Percentiles rank a stretch among this genome's conserved stretches.
Conservation (phyloP, 257 asterid genomes). For the Asclepias syriaca region DNA sequence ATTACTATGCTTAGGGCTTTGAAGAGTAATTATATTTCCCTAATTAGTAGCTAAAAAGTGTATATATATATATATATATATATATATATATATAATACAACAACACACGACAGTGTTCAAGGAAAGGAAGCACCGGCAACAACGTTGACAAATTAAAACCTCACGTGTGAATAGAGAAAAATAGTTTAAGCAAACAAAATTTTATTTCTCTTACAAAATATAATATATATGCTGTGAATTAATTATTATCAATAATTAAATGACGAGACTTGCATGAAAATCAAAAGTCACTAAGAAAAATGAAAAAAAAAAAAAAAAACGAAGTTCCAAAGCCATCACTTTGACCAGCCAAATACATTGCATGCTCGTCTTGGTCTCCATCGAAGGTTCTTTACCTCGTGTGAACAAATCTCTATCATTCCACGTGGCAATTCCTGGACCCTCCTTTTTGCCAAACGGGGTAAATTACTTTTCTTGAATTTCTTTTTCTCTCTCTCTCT, state of each 20-base stretch:
- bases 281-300: not conserved
- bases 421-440: constrained; percentile 24
- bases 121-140: not conserved
- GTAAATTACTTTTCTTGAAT: not conserved
- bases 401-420: constrained; percentile 23
- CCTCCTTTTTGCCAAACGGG: constrained; percentile 17
- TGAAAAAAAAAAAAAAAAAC: too few relatives aligned
- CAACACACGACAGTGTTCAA: too few relatives aligned
- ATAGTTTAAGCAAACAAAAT: not conserved
- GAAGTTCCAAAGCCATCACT: constrained; percentile 24
- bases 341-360: constrained; percentile 30
- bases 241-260: not conserved
- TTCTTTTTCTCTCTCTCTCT: not conserved
- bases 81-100: too few relatives aligned
- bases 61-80: too few relatives aligned
- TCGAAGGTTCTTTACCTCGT: constrained; percentile 41
- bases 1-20: too few relatives aligned
- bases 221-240: not conserved
- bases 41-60: too few relatives aligned
- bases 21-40: too few relatives aligned
- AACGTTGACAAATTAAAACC: not conserved
- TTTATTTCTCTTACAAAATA: not conserved
- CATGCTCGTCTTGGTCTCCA: constrained; percentile 25
- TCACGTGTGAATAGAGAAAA: not conserved
- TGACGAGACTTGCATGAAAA: constrained; percentile 1